Base-by-base conservation (phyloP, 768 basidiomycete genomes). In the Tephrocybe sp. region DNA sequence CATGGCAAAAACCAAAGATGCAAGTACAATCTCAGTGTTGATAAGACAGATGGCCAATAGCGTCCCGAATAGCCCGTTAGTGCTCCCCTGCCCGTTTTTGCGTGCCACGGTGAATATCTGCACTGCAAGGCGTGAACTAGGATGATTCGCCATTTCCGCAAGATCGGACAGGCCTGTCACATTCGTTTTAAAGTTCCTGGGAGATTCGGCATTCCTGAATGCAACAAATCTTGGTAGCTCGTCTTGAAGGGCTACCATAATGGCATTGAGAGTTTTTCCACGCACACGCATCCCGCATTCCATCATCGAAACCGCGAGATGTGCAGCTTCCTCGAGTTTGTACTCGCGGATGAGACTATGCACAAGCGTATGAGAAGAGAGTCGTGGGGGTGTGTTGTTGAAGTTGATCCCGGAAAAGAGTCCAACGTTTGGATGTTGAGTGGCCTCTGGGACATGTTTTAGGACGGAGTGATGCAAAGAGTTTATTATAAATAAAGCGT, bases 1-100 rank as follows among this genome's bases (percentile, higher is more conserved):
- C 34, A 81, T 65, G 1, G 77, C 85, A 48, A 91, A 87, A 5
- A 90, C 67, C 22, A 91, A 66, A 1, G 86, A 84, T 0, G 80
- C 89, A n/a, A 87, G 73, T 32, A 92, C 75, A 41, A 92, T 82
- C 61, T 92, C 90, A 21, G 88, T 87, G 42, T 92, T 88, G 31
- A 89, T 62, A 16, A 92, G 69, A 48, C 84, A 87, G 8, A 84
- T 75, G 3, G 77, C 70, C 54, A 91, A 72, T 41, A 89, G 65
- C 1, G 73, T 71, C 44, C 76, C 75, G 60, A 83, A 88, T 73
- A 88, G 81, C 25, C 71, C 68, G n/a, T 77, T 66, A 1, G 81
- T 79, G 36, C 84, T 77, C 25, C 74, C 69, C 43, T 80, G 79
- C 24, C 80, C 73, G 36, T 77, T 75, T 34, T 72, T 64, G n/a